Conservation (phyloP, 805 yeast species). For the Monosporozyma servazzii region DNA sequence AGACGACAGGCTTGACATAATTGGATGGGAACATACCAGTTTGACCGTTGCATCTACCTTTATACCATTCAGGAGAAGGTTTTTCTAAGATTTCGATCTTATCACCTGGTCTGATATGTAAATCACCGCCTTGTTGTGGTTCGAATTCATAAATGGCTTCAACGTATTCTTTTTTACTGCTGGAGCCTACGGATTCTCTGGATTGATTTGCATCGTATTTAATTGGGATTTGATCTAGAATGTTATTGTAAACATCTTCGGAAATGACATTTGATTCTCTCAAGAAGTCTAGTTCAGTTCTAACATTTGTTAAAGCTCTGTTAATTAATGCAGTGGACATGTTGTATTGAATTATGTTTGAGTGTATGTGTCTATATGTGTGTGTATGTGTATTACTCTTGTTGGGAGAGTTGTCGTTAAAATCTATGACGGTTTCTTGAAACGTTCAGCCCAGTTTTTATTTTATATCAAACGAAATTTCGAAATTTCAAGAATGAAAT, state of each 20-base stretch:
- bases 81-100: slow-evolving; percentile 61
- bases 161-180: slow-evolving; percentile 31
- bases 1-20: slow-evolving; percentile 47
- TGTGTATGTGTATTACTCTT: neutral
- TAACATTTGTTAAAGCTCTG: slow-evolving; percentile 68
- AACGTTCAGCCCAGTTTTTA: neutral
- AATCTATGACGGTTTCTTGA: neutral
- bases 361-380: neutral
- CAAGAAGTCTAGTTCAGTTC: slow-evolving; percentile 72
- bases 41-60: slow-evolving; percentile 50
- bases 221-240: slow-evolving; percentile 46
- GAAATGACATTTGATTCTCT: slow-evolving; percentile 65
- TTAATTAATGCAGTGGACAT: slow-evolving; percentile 55
- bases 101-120: slow-evolving; percentile 57
- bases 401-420: neutral
- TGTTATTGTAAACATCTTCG: slow-evolving; percentile 42
- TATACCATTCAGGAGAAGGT: slow-evolving; percentile 85
- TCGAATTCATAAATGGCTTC: slow-evolving; percentile 69
- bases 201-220: slow-evolving; percentile 35
- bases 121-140: slow-evolving; percentile 70
- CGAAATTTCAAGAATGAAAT: neutral
- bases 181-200: slow-evolving; percentile 2
- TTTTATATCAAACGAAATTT: neutral
- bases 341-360: neutral
- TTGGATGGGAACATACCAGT: slow-evolving; percentile 87